These are phyloP conservation scores for Tylopilus plumbeoviolaceoides DNA, from an alignment of 768 basidiomycete genomes.

Conservation along the genomic window DNA sequence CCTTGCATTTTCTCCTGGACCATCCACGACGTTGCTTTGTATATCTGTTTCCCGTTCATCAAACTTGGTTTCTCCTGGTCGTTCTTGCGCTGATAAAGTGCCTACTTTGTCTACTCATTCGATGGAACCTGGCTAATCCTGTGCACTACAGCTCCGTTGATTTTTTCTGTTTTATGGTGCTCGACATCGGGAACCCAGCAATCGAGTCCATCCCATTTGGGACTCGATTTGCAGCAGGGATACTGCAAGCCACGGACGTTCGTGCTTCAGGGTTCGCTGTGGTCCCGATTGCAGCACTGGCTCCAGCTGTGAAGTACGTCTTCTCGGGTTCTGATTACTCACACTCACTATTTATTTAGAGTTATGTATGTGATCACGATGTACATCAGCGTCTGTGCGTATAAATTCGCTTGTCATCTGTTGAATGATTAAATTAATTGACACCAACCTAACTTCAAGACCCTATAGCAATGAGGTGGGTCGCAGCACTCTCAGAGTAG, in stretches of 20 bases:
- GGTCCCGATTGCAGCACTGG: constrained; percentile 67
- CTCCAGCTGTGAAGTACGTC: constrained; percentile 84
- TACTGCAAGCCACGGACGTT: constrained; percentile 78
- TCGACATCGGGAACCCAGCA: constrained; percentile 77
- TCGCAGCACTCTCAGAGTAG: not conserved
- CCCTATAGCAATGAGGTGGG: constrained; percentile 77
- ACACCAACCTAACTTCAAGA: constrained; percentile 37
- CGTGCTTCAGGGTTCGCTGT: constrained; percentile 84
- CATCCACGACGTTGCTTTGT: constrained; percentile 92
- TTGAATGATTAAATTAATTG: not conserved
- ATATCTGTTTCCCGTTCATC: constrained; percentile 88
- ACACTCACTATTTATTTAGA: constrained; percentile 33
- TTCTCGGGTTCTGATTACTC: not conserved
- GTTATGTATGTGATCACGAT: constrained; percentile 92
- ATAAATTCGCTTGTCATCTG: constrained; percentile 2
- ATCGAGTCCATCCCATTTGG: constrained; percentile 69
- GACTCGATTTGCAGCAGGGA: constrained; percentile 64
- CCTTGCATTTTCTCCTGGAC: constrained; percentile 87
- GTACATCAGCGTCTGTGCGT: constrained; percentile 81
- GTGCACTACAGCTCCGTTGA: constrained; percentile 56
- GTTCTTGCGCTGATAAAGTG: constrained; percentile 70
- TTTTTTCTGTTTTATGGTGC: constrained; percentile 85
- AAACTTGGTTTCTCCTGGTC: constrained; percentile 85
- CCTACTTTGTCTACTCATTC: not conserved
- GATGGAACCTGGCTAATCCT: not conserved